Percentiles rank a stretch among this genome's conserved stretches.
phyloP scores from a whole-genome alignment of 2,329 filamentous ascomycete species.

The Tolypocladium pustulatum region DNA sequence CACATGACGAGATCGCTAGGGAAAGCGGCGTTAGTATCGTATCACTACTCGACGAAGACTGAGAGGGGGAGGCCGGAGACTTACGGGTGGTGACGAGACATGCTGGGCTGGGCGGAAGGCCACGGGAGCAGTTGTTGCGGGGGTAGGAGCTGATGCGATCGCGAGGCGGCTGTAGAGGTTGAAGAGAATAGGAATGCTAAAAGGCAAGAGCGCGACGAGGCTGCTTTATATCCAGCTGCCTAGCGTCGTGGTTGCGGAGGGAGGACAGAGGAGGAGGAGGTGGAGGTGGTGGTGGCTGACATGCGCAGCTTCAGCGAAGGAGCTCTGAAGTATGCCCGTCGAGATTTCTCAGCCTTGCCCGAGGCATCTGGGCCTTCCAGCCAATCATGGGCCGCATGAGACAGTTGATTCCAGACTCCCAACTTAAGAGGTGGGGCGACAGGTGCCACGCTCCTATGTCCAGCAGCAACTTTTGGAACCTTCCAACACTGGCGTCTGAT shows the following conservation, averaged over 20 bases:
- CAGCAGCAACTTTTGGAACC: not conserved
- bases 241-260: not conserved
- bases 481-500: not conserved
- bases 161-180: not conserved
- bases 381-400: not conserved
- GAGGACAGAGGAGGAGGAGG: not conserved
- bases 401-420: not conserved
- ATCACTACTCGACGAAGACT: not conserved
- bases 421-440: not conserved
- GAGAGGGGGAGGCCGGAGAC: slow-evolving; percentile 17
- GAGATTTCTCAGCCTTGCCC: not conserved
- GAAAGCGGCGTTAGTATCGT: slow-evolving; percentile 13
- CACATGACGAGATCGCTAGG: slow-evolving; percentile 93
- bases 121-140: not conserved
- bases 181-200: not conserved
- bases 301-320: not conserved
- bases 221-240: not conserved
- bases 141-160: not conserved
- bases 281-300: not conserved
- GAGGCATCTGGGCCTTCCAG: not conserved
- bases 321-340: not conserved
- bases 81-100: slow-evolving; percentile 93
- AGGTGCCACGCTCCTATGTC: not conserved
- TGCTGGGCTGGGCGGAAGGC: slow-evolving; percentile 28
- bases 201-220: not conserved